Evolutionary conservation across 2,329 filamentous ascomycete species (phyloP).

Genomic region (Lizonia empirigonia): DNA sequence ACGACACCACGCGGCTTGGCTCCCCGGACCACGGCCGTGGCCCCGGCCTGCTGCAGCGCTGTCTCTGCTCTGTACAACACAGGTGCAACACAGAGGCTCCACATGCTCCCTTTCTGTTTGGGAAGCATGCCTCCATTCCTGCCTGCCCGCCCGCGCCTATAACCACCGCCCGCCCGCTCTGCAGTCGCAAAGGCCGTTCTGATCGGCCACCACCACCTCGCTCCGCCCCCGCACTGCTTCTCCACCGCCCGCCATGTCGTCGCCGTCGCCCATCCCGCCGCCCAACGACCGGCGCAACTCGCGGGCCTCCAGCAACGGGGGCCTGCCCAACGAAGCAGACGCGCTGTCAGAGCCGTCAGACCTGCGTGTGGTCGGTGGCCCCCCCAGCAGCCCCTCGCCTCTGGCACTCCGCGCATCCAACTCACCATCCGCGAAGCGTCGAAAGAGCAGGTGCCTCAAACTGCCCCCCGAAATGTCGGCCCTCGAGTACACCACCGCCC

Average conservation of each 20-base stretch:
- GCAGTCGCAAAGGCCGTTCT: slow-evolving; percentile 1
- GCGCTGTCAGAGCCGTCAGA: slow-evolving; percentile 26
- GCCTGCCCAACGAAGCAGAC: slow-evolving; percentile 26
- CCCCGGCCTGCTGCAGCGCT: not conserved
- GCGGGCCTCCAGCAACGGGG: slow-evolving; percentile 41
- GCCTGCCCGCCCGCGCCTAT: slow-evolving; percentile 5
- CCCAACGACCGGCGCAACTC: slow-evolving; percentile 46
- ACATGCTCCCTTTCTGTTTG: slow-evolving; percentile 8
- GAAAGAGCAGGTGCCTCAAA: slow-evolving; percentile 41
- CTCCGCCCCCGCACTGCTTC: slow-evolving; percentile 13
- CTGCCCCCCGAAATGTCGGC: slow-evolving; percentile 59
- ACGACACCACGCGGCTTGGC: not conserved
- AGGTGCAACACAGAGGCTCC: slow-evolving; percentile 13
- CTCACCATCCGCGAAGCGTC: slow-evolving; percentile 46
- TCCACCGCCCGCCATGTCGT: slow-evolving; percentile 36
- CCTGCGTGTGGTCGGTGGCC: slow-evolving; percentile 46
- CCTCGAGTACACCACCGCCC: slow-evolving; percentile 62
- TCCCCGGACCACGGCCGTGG: not conserved
- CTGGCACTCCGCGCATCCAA: slow-evolving; percentile 47
- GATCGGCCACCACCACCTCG: slow-evolving; percentile 10
- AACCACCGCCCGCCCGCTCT: slow-evolving; percentile 1
- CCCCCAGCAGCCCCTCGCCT: slow-evolving; percentile 47
- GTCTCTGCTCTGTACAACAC: slow-evolving; percentile 13
- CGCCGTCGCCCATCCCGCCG: slow-evolving; percentile 44
- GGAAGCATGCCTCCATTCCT: slow-evolving; percentile 16